Percentiles rank a stretch among this genome's conserved stretches.
These are phyloP conservation scores for Amanita jacksonii DNA, from an alignment of 768 basidiomycete genomes.

Conservation along the genomic window DNA sequence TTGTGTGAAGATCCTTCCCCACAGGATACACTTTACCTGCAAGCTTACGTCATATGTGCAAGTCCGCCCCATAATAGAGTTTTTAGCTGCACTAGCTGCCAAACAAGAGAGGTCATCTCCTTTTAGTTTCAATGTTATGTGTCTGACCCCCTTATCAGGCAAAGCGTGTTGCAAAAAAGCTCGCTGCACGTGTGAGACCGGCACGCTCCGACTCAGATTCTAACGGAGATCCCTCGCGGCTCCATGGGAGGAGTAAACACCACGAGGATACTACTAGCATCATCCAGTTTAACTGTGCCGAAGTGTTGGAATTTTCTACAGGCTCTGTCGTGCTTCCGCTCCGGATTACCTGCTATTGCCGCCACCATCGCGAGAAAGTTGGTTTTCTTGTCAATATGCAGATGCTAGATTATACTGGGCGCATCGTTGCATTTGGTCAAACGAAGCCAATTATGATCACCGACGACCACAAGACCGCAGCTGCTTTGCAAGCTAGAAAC, in stretches of 20 bases:
- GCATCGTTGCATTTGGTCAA: conserved; percentile 70
- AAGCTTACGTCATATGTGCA: conserved; percentile 70
- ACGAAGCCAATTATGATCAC: conserved; percentile 97
- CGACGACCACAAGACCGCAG: conserved; percentile 92
- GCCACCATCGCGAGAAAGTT: conserved; percentile 94
- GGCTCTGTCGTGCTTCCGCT: conserved; percentile 88
- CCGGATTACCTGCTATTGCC: conserved; percentile 95
- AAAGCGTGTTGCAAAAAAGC: conserved; percentile 83
- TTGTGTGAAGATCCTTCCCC: conserved; percentile 45
- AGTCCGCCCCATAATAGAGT: conserved; percentile 71
- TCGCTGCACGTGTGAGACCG: conserved; percentile 76
- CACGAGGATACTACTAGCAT: conserved; percentile 73
- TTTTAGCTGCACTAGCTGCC: conserved; percentile 81
- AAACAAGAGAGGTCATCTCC: conserved; percentile 60
- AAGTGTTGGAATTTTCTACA: conserved; percentile 78
- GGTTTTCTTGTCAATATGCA: conserved; percentile 90
- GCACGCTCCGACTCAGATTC: conserved; percentile 69
- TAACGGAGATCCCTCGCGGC: conserved; percentile 37
- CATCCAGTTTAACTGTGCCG: conserved; percentile 92
- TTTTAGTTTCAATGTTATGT: conserved; percentile 3
- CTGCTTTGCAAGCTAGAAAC: conserved; percentile 22
- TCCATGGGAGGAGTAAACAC: conserved; percentile 34
- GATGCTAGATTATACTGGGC: conserved; percentile 71
- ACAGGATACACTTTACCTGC: conserved; percentile 63
- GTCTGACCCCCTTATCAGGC: conserved; percentile 36